Evolutionary conservation across 2,329 filamentous ascomycete genomes (phyloP).

Genomic region (Clarireedia monteithiana): DNA sequence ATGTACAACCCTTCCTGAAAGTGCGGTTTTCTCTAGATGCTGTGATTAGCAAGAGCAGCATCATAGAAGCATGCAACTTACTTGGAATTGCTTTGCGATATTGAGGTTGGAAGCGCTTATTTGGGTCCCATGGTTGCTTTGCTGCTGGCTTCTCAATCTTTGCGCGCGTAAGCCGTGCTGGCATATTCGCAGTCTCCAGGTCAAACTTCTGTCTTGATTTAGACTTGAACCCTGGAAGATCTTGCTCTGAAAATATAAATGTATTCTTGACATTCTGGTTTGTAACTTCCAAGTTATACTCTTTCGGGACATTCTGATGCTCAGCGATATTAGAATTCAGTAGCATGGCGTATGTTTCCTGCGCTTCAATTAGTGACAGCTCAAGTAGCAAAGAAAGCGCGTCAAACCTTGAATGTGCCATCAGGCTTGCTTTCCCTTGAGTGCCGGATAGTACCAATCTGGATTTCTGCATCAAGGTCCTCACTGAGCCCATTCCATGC

Average conservation of each 20-base stretch:
- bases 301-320: conserved; percentile 73
- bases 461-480: conserved; percentile 73
- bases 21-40: conserved; percentile 59
- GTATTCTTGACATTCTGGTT: conserved; percentile 69
- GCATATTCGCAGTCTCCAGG: conserved; percentile 50
- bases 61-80: conserved; percentile 29
- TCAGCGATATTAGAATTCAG: conserved; percentile 55
- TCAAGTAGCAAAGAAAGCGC: neutral
- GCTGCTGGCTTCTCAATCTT: conserved; percentile 39
- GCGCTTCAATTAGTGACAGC: conserved; percentile 11
- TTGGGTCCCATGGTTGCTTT: conserved; percentile 35
- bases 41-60: conserved; percentile 27
- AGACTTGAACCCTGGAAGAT: conserved; percentile 68
- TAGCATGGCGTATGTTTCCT: conserved; percentile 54
- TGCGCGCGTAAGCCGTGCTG: conserved; percentile 40
- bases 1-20: conserved; percentile 65
- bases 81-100: conserved; percentile 68
- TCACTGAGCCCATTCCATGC: conserved; percentile 57
- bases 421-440: conserved; percentile 40
- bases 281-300: conserved; percentile 74
- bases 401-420: conserved; percentile 37
- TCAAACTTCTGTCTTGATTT: conserved; percentile 50
- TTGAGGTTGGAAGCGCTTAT: conserved; percentile 52
- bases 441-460: conserved; percentile 63
- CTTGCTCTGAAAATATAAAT: conserved; percentile 88